Conservation (phyloP, 1,139 yeast species). For the Waltiozyma sp. region DNA sequence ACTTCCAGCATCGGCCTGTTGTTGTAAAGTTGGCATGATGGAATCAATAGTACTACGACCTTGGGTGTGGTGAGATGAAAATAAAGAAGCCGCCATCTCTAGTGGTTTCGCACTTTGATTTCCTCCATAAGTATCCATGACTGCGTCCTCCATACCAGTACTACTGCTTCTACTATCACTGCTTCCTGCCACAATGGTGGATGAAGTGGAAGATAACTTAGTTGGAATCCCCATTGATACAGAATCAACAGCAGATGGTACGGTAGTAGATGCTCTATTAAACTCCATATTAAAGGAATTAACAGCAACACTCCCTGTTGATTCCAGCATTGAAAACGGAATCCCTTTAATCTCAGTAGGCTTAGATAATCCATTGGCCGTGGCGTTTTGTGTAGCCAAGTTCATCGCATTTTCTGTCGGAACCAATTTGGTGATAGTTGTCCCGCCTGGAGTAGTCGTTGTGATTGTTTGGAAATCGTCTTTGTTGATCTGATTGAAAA, state of each 20-base stretch:
- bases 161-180: neutral
- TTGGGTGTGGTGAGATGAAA: neutral
- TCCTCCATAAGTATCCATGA: no score
- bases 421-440: conserved; percentile 78
- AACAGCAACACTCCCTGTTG: conserved; percentile 52
- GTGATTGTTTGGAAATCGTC: conserved; percentile 82
- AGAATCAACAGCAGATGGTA: neutral
- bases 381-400: conserved; percentile 39
- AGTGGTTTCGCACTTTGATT: neutral
- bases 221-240: neutral
- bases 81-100: neutral
- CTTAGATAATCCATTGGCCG: conserved; percentile 37
- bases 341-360: conserved; percentile 71
- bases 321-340: conserved; percentile 69
- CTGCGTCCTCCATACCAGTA: neutral
- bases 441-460: conserved; percentile 85
- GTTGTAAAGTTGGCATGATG: neutral
- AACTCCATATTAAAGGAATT: neutral
- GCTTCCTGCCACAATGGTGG: neutral
- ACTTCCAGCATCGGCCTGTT: neutral
- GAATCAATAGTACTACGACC: conserved; percentile 1
- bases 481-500: conserved; percentile 83
- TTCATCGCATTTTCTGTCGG: conserved; percentile 76
- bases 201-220: conserved; percentile 1
- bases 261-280: neutral